Conservation (phyloP, 1,139 yeast genomes). For the Debaryomyces sp. region DNA sequence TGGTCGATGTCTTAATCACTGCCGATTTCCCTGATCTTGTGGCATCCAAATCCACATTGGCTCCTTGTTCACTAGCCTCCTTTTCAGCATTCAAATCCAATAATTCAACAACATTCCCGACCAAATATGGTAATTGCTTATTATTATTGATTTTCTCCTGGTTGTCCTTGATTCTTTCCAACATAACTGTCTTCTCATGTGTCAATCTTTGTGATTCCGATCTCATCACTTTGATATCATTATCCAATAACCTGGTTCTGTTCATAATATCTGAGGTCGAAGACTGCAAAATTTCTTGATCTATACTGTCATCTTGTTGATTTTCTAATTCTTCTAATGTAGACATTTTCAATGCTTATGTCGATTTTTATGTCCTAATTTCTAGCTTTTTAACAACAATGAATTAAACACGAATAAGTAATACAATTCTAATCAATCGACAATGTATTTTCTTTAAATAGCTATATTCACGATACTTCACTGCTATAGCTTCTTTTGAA, state of each 20-base stretch:
- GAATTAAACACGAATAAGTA: background rate
- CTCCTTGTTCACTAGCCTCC: conserved; percentile 89
- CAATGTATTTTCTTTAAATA: background rate
- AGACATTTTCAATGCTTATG: conserved; percentile 45
- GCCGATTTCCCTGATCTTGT: conserved; percentile 96
- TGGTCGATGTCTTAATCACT: conserved; percentile 93
- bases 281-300: conserved; percentile 76
- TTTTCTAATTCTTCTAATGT: conserved; percentile 70
- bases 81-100: conserved; percentile 87
- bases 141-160: conserved; percentile 95
- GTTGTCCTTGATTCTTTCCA: conserved; percentile 92
- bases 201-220: conserved; percentile 88
- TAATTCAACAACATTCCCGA: conserved; percentile 96
- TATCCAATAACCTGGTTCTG: conserved; percentile 85
- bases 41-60: conserved; percentile 91
- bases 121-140: conserved; percentile 92
- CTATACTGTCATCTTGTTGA: conserved; percentile 56
- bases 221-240: conserved; percentile 94
- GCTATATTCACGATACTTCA: conserved; percentile 2
- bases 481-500: background rate
- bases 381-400: background rate
- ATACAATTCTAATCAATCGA: background rate
- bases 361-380: background rate
- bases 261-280: conserved; percentile 84
- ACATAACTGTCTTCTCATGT: conserved; percentile 92